Percentiles rank a stretch among this genome's conserved stretches.
Conservation (phyloP, 176 grass and related monocot species). For the Oryza longistaminata region DNA sequence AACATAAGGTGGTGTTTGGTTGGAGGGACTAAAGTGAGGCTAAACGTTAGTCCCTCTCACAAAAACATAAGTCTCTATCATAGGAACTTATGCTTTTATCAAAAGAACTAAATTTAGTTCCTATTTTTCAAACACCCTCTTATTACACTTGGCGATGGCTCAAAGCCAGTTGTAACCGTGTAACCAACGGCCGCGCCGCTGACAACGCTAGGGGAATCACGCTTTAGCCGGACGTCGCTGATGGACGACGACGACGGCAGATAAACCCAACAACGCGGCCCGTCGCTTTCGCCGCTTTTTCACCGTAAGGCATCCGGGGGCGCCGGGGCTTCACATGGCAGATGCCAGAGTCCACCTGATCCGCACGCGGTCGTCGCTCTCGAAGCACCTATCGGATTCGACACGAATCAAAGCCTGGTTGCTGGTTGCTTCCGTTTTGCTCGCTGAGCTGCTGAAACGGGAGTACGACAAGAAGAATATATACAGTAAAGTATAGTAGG, state of each 20-base stretch:
- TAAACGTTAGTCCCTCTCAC: no score
- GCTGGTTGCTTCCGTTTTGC: background rate
- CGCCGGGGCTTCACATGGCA: slow-evolving; percentile 29
- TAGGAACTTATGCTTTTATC: no score
- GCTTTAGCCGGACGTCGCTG: background rate
- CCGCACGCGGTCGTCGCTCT: slow-evolving; percentile 14
- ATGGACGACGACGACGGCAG: no score
- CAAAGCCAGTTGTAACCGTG: slow-evolving; percentile 42
- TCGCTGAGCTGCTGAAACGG: background rate
- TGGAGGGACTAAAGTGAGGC: no score
- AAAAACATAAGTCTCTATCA: no score
- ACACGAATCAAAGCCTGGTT: background rate
- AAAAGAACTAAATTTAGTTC: no score
- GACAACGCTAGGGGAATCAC: background rate
- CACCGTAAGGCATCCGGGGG: background rate
- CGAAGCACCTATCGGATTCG: background rate
- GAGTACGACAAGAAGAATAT: background rate
- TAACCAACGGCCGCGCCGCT: background rate
- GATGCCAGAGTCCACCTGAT: background rate
- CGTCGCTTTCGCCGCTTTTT: slow-evolving; percentile 11
- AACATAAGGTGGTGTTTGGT: no score
- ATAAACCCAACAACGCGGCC: background rate
- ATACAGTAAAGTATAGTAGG: background rate
- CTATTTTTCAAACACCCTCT: no score
- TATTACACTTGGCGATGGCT: background rate